A percentile compares a stretch with the other conserved stretches of the same genome.
phyloP scores from a whole-genome alignment of 257 asterid species.

The Plantago major region DNA sequence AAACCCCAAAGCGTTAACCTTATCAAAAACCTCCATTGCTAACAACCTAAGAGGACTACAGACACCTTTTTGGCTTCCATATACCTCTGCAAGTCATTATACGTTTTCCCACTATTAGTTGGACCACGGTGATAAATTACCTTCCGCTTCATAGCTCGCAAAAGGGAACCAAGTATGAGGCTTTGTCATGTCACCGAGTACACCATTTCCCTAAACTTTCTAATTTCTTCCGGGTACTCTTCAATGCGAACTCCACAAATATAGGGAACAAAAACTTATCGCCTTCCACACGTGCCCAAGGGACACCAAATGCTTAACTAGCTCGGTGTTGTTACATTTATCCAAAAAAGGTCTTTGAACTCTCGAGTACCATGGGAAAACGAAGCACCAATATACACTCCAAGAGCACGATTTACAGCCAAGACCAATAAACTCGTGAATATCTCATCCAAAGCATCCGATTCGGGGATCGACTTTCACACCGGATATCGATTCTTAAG shows the following conservation, averaged over 20 bases:
- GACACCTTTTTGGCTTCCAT: slow-evolving; percentile 86
- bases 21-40: slow-evolving; percentile 99
- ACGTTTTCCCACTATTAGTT: slow-evolving; percentile 94
- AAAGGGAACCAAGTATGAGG: slow-evolving; percentile 98
- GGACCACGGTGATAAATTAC: slow-evolving; percentile 95
- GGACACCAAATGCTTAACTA: slow-evolving; percentile 50
- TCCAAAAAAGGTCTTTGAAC: slow-evolving; percentile 48
- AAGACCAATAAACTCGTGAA: slow-evolving; percentile 46
- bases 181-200: slow-evolving; percentile 81
- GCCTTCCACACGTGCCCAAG: slow-evolving; percentile 56
- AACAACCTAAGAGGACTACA: slow-evolving; percentile 94
- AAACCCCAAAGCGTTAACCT: slow-evolving; percentile 72
- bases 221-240: slow-evolving; percentile 68
- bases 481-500: slow-evolving; percentile 31
- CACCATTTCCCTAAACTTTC: slow-evolving; percentile 70
- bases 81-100: slow-evolving; percentile 86
- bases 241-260: slow-evolving; percentile 83
- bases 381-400: slow-evolving; percentile 72
- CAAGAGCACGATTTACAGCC: slow-evolving; percentile 78
- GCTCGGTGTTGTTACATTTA: slow-evolving; percentile 42
- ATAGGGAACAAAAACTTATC: slow-evolving; percentile 78
- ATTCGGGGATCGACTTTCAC: slow-evolving; percentile 38
- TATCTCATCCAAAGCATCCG: slow-evolving; percentile 49
- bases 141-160: slow-evolving; percentile 96
- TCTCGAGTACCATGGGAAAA: slow-evolving; percentile 65